Evolutionary conservation across 164 flowering plant species (phyloP), one percentile per base, ranked within the genome.

Genomic region (Santalum album): DNA sequence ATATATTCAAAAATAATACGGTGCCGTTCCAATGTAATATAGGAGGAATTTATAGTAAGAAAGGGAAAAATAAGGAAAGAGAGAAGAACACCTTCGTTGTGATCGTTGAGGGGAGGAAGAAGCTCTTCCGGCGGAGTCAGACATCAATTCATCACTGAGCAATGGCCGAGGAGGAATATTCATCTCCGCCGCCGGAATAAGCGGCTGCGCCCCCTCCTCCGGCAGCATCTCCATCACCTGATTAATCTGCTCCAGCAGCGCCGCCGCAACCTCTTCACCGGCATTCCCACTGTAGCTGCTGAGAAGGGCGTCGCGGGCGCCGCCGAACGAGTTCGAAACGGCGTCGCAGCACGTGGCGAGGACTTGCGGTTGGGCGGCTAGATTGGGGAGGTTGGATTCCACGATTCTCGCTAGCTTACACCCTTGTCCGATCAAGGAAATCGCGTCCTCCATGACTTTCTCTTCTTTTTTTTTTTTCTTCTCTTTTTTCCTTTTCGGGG

Each of bases 371-470:
- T 38, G 42, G 16, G 3, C 16, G 1, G 17, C 14, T 15, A 38
- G 17, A 4, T 15, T 11, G 16, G 0, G 2, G 42, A 38, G 42
- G 42, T 15, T 15, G 4, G 14, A 11, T 15, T 84, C 81, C 5
- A 87, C 74, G 3, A 73, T 69, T 57, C 65, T 70, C 0, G 76
- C 83, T 24, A 75, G 57, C 22, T 55, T 60, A 48, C 82, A 77
- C 0, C 87, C 91, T 14, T 62, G 64, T 16, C 66, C 35, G 49
- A 82, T 55, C 24, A 67, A 25, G 19, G 71, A 21, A 25, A 69
- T 53, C 16, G 51, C 50, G 44, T 75, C 72, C 18, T 81, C n/a
- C n/a, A n/a, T n/a, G n/a, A n/a, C n/a, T n/a, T n/a, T n/a, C n/a
- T n/a, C n/a, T n/a, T n/a, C n/a, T n/a, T n/a, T n/a, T n/a, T n/a